Evolutionary conservation across 208 protist genomes (phyloP), one percentile per base, ranked within the genome.

Genomic region (Leishmania guyanensis): DNA sequence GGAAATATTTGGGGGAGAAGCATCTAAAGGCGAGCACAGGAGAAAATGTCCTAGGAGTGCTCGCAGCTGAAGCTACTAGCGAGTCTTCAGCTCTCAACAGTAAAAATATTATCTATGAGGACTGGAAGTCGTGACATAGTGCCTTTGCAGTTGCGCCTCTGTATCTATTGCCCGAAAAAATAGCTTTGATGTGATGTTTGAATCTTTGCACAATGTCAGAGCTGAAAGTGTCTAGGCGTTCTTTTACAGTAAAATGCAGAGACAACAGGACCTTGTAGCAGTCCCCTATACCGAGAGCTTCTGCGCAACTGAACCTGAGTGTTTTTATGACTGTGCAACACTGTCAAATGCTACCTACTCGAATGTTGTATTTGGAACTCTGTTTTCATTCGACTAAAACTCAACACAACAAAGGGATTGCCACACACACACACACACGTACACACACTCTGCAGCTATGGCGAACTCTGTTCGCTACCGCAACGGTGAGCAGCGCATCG

Each of bases 401-500:
- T 26, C 36, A 16, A 48, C 14, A 50, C 20, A n/a, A 20, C 29
- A 71, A 71, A 43, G 39, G 33, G 46, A 71, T 20, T 20, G 20
- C 5, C 3, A 43, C 39, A 46, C 43, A 46, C 43, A 46, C 43
- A 46, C 1, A 36, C 36, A 36, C 36, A 36, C 36, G 29, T 64
- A 46, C 43, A 46, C 60, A 50, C 39, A 71, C 4, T 71, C 20
- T 39, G 81, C 62, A 66, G 80, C 60, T 29, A 93, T 89, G 86
- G 3, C 83, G 29, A 68, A 56, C 20, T 69, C 82, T 22, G 60
- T 75, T 56, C 87, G 90, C n/a, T 95, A 92, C 77, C 87, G 88
- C 78, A 95, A 90, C 76, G 95, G 96, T 53, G 91, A 97, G 69
- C 86, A 88, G 43, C 87, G 90, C 46, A 95, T 98, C 65, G 85